Conservation (phyloP, 305 asterid species). For the Petunia hybrid region DNA sequence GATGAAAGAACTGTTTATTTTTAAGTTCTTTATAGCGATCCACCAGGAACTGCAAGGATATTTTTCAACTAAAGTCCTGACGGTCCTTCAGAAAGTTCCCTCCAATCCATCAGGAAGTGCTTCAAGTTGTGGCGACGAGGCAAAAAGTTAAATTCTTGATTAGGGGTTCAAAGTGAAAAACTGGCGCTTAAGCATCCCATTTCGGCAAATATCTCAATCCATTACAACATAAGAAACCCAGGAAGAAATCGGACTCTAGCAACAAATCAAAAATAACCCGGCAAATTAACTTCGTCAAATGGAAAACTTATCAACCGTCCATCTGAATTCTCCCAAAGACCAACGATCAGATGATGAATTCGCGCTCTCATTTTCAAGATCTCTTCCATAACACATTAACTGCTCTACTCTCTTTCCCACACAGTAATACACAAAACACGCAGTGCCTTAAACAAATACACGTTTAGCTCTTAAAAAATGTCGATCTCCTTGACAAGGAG, state of each 20-base stretch:
- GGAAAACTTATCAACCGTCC: slow-evolving; percentile 27
- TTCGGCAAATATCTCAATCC: no score
- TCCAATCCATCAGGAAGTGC: no score
- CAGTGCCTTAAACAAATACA: background rate
- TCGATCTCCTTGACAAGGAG: slow-evolving; percentile 78
- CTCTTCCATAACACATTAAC: slow-evolving; percentile 18
- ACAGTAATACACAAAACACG: background rate
- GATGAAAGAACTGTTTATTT: no score
- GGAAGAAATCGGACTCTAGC: background rate
- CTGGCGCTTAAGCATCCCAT: no score
- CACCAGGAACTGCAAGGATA: no score
- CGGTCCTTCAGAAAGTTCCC: no score
- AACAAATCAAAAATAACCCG: background rate
- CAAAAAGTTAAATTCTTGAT: no score
- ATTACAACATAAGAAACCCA: slow-evolving; percentile 4
- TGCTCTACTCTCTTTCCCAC: slow-evolving; percentile 27
- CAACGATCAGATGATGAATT: slow-evolving; percentile 15
- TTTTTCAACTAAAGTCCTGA: no score
- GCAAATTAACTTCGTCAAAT: background rate
- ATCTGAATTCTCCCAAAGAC: background rate
- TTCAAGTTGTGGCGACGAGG: no score
- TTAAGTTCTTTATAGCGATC: no score
- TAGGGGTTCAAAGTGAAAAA: no score
- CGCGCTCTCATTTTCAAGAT: slow-evolving; percentile 35
- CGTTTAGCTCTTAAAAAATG: slow-evolving; percentile 42